A percentile compares a stretch with the other conserved stretches of the same genome.
Evolutionary conservation across 73 alveolate genomes (phyloP).

Genomic region (Blepharisma stoltei): DNA sequence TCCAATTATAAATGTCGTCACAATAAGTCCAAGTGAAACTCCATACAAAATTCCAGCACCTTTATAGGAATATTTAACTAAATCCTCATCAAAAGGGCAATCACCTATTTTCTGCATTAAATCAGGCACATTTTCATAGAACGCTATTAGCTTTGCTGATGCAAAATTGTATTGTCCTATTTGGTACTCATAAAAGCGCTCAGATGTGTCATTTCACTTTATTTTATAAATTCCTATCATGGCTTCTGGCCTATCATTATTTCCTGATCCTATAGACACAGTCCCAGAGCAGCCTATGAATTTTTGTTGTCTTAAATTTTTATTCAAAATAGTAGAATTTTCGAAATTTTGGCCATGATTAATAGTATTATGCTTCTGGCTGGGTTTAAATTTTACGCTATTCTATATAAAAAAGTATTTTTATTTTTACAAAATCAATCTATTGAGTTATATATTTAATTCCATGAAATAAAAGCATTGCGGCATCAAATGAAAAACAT

Average conservation of each 20-base stretch:
- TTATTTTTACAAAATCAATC: too few relatives aligned
- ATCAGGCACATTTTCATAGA: too few relatives aligned
- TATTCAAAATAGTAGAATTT: background rate
- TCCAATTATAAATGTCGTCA: background rate
- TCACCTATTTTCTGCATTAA: background rate
- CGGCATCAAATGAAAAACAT: conserved; percentile 5
- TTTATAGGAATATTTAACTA: background rate
- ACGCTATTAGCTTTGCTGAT: background rate
- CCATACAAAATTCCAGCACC: background rate
- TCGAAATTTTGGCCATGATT: background rate
- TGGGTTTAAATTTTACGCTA: too few relatives aligned
- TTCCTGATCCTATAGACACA: background rate
- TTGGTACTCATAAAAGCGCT: too few relatives aligned
- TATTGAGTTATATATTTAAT: too few relatives aligned
- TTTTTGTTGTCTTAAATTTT: background rate
- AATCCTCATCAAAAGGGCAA: conserved; percentile 11
- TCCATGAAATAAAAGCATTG: background rate
- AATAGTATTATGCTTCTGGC: too few relatives aligned
- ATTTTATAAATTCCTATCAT: too few relatives aligned
- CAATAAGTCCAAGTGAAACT: background rate
- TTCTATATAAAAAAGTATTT: too few relatives aligned
- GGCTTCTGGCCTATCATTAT: background rate
- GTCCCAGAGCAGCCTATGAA: conserved; percentile 23
- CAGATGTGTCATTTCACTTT: too few relatives aligned
- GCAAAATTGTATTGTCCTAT: background rate